phyloP scores from a whole-genome alignment of 75 land plant species.

The Cryptomeria japonica region DNA sequence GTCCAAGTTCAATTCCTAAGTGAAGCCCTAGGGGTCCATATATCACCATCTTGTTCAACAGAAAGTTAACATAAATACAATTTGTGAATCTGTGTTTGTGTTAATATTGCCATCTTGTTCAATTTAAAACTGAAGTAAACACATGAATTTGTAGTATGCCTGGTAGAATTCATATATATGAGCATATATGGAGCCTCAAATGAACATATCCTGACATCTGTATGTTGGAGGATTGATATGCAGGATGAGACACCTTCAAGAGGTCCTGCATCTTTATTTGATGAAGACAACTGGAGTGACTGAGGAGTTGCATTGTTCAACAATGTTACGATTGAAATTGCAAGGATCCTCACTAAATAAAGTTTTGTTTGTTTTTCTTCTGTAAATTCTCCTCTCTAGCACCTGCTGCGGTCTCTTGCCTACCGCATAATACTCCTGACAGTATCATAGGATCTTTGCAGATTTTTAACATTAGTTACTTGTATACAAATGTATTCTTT shows the following conservation, averaged over 20 bases:
- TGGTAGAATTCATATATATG: not conserved
- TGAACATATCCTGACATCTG: not conserved
- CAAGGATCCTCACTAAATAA: not conserved
- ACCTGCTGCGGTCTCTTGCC: not conserved
- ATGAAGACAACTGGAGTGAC: conserved; percentile 15
- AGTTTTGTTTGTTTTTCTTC: not conserved
- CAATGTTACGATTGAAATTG: not conserved
- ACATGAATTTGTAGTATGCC: not conserved
- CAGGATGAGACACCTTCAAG: conserved; percentile 9
- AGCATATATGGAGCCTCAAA: not conserved
- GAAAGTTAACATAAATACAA: not conserved
- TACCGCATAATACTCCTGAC: not conserved
- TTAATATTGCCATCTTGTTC: too few relatives aligned
- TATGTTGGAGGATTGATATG: not conserved
- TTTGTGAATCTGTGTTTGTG: not conserved
- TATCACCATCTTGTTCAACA: not conserved
- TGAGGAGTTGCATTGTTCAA: not conserved
- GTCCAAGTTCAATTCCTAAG: not conserved
- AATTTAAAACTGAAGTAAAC: not conserved
- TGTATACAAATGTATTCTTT: not conserved
- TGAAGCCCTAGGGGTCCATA: not conserved
- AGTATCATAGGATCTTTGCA: not conserved
- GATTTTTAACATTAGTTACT: not conserved
- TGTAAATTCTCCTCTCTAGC: conserved; percentile 3
- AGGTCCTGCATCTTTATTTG: not conserved